Conservation (phyloP, 768 basidiomycete genomes). For the Leucocoprinus sp. region DNA sequence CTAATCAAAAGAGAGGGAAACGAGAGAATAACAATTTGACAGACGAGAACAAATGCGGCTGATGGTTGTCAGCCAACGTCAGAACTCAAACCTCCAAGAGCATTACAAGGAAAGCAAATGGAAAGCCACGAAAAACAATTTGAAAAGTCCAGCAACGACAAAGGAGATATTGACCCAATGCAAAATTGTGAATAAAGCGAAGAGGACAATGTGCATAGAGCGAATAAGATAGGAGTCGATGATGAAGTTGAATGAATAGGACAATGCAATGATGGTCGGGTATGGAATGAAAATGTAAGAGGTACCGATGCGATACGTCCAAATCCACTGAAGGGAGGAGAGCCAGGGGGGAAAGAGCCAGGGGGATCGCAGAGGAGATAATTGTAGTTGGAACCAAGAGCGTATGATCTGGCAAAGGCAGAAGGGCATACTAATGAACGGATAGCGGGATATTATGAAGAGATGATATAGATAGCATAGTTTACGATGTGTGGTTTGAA, state of each 20-base stretch:
- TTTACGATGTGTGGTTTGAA: neutral
- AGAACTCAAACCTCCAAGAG: slow-evolving; percentile 5
- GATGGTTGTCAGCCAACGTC: neutral
- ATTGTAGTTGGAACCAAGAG: slow-evolving; percentile 1
- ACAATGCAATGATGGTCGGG: slow-evolving; percentile 5
- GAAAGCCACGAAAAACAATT: slow-evolving; percentile 1
- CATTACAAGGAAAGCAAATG: slow-evolving; percentile 4
- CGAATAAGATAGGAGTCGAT: slow-evolving; percentile 11
- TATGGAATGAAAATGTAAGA: slow-evolving; percentile 5
- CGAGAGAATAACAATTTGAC: slow-evolving; percentile 2
- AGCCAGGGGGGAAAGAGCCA: slow-evolving; percentile 9
- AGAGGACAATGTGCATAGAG: slow-evolving; percentile 7
- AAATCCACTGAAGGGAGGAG: slow-evolving; percentile 2
- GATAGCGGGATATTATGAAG: slow-evolving; percentile 5
- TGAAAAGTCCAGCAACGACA: slow-evolving; percentile 2
- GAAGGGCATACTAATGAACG: neutral
- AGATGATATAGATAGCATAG: slow-evolving; percentile 12
- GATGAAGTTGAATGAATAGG: slow-evolving; percentile 10
- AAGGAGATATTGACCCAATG: slow-evolving; percentile 4
- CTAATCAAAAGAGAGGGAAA: neutral
- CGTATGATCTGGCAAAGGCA: neutral
- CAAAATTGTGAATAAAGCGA: slow-evolving; percentile 2
- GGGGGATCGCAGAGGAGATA: slow-evolving; percentile 9
- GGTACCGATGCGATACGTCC: slow-evolving; percentile 3
- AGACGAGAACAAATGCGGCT: neutral